These are phyloP conservation scores for Papiliotrema flavescens DNA, from an alignment of 1,284 basidiomycete species.

Conservation along the genomic window DNA sequence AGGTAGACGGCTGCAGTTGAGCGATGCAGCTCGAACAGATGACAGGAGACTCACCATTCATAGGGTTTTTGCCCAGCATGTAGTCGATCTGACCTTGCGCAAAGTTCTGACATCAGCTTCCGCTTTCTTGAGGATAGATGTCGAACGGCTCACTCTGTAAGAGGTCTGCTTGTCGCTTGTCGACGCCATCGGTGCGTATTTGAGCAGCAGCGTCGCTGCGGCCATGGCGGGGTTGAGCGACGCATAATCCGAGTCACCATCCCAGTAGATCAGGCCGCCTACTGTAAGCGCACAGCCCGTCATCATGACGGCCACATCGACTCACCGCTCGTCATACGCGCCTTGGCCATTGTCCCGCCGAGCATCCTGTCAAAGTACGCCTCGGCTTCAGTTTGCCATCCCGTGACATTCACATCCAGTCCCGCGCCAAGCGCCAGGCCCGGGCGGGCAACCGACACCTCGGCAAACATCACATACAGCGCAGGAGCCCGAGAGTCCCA, in stretches of 20 bases:
- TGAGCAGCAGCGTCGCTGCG: constrained; percentile 71
- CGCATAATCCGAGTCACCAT: constrained; percentile 71
- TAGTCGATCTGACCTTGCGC: constrained; percentile 76
- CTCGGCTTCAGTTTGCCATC: constrained; percentile 71
- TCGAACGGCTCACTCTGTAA: constrained; percentile 57
- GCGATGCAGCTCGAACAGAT: not conserved
- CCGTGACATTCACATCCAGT: constrained; percentile 56
- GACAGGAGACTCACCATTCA: constrained; percentile 12
- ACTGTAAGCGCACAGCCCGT: constrained; percentile 1
- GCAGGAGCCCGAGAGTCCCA: constrained; percentile 84
- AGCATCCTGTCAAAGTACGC: constrained; percentile 71
- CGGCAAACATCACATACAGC: constrained; percentile 64
- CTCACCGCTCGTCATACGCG: constrained; percentile 57
- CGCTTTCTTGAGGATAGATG: constrained; percentile 11
- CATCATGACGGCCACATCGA: not conserved
- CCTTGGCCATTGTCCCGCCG: constrained; percentile 55
- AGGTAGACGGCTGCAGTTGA: constrained; percentile 40
- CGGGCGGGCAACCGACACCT: constrained; percentile 47
- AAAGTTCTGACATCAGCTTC: constrained; percentile 54
- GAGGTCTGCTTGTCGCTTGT: constrained; percentile 56
- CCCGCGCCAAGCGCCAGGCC: constrained; percentile 60
- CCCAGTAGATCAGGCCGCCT: constrained; percentile 76
- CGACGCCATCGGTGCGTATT: constrained; percentile 71
- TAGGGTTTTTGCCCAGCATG: constrained; percentile 57
- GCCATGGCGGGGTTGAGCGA: constrained; percentile 84